Conservation (phyloP, 2,329 filamentous ascomycete species). For the Colletotrichum ledebouriae region DNA sequence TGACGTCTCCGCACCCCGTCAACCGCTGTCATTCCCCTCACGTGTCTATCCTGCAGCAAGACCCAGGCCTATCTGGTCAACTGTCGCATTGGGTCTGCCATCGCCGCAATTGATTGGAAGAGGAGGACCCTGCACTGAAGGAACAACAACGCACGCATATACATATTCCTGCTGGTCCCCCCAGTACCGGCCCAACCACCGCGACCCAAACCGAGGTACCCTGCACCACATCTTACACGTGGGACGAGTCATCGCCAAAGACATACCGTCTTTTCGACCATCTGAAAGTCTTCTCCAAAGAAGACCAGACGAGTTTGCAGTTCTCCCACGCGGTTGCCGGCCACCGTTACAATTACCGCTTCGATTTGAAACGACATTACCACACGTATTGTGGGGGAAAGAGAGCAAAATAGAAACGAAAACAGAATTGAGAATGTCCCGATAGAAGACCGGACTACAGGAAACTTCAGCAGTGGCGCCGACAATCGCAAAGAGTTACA, state of each 20-base stretch:
- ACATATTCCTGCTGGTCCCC: conserved; percentile 35
- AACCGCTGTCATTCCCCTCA: conserved; percentile 34
- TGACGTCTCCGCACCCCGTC: conserved; percentile 11
- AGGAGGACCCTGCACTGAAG: conserved; percentile 33
- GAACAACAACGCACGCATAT: conserved; percentile 43
- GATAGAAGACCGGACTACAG: conserved; percentile 22
- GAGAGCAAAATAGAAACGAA: background rate
- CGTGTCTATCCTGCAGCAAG: conserved; percentile 36
- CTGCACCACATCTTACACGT: conserved; percentile 38
- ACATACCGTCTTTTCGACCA: conserved; percentile 18
- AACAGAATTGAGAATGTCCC: conserved; percentile 25
- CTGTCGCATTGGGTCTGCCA: conserved; percentile 37
- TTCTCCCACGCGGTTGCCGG: conserved; percentile 2
- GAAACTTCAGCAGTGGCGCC: conserved; percentile 28
- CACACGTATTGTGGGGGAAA: conserved; percentile 15
- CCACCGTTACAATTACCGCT: conserved; percentile 27
- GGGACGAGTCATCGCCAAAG: conserved; percentile 41
- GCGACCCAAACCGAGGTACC: conserved; percentile 33
- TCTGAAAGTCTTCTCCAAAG: conserved; percentile 24
- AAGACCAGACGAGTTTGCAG: background rate
- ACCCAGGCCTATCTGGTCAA: conserved; percentile 19
- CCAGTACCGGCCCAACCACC: conserved; percentile 40
- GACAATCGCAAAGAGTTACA: conserved; percentile 29
- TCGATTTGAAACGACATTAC: conserved; percentile 25
- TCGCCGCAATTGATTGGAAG: conserved; percentile 36